Evolutionary conservation across 2,329 filamentous ascomycete species (phyloP).

Genomic region (Xylaria sp.): DNA sequence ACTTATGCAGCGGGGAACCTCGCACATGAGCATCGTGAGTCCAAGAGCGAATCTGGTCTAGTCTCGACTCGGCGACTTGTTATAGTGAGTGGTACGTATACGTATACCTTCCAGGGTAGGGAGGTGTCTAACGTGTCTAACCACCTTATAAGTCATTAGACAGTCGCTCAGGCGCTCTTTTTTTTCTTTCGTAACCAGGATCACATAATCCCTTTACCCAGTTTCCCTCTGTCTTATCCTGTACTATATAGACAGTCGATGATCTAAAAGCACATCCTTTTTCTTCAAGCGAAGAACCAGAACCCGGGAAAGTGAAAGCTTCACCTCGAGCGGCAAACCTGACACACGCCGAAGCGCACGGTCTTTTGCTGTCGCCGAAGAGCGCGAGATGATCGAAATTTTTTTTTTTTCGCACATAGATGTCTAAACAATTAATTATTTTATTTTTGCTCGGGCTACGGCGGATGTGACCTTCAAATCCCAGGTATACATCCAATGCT

Average conservation of each 20-base stretch:
- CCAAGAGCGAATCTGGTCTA: conserved; percentile 16
- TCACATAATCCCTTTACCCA: conserved; percentile 15
- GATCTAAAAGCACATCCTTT: neutral
- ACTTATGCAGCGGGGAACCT: conserved; percentile 20
- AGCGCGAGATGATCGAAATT: conserved; percentile 20
- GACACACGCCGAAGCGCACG: conserved; percentile 22
- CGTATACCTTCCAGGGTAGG: conserved; percentile 25
- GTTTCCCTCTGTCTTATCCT: conserved; percentile 1
- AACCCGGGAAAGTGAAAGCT: conserved; percentile 21
- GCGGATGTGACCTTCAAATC: conserved; percentile 39
- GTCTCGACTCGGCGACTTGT: conserved; percentile 3
- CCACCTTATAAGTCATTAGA: conserved; percentile 21
- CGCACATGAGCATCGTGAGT: conserved; percentile 8
- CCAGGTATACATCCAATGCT: conserved; percentile 35
- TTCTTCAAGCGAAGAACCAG: conserved; percentile 6
- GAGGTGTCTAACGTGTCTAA: conserved; percentile 25
- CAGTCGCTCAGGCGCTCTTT: conserved; percentile 4
- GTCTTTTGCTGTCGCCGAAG: conserved; percentile 15
- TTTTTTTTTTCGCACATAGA: conserved; percentile 4
- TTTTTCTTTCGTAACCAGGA: conserved; percentile 8
- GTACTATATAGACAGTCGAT: neutral
- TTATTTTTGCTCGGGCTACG: conserved; percentile 34
- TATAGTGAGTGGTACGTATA: conserved; percentile 14
- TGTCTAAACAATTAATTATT: conserved; percentile 25
- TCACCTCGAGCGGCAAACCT: conserved; percentile 23